A percentile compares a stretch with the other conserved stretches of the same genome.
phyloP scores from a whole-genome alignment of 495 filamentous ascomycete species.

The Lasiosphaeria hispida region DNA sequence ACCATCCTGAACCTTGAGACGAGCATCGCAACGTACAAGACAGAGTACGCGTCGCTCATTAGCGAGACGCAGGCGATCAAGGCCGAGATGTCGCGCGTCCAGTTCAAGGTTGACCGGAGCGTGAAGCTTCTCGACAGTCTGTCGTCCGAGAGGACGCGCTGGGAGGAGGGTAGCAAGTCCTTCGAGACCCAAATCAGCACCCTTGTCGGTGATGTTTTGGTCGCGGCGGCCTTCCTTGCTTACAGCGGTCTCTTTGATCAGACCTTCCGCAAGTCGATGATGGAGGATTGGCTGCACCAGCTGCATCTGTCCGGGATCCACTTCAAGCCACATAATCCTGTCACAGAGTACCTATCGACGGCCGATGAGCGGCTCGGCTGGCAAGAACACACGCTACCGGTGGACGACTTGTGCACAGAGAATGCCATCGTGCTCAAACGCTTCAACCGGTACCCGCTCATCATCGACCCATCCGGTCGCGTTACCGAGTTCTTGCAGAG shows the following conservation, averaged over 20 bases:
- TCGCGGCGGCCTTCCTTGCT: slow-evolving; percentile 95
- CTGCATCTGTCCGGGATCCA: slow-evolving; percentile 83
- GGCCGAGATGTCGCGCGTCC: slow-evolving; percentile 88
- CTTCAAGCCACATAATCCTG: slow-evolving; percentile 89
- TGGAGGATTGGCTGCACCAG: slow-evolving; percentile 95
- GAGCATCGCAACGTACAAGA: slow-evolving; percentile 95
- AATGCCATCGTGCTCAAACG: slow-evolving; percentile 96
- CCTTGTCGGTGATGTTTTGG: slow-evolving; percentile 89
- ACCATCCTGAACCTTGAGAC: slow-evolving; percentile 78
- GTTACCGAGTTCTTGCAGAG: slow-evolving; percentile 93
- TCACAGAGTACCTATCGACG: slow-evolving; percentile 95
- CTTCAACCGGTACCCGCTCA: slow-evolving; percentile 97
- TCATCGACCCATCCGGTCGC: slow-evolving; percentile 95
- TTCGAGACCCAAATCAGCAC: slow-evolving; percentile 98
- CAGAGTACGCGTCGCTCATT: slow-evolving; percentile 92
- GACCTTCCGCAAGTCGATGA: slow-evolving; percentile 94
- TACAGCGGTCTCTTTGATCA: slow-evolving; percentile 98
- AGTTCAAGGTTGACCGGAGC: slow-evolving; percentile 97
- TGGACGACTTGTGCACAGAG: slow-evolving; percentile 98
- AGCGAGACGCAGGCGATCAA: slow-evolving; percentile 98
- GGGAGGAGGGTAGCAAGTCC: slow-evolving; percentile 95
- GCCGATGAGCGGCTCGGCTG: slow-evolving; percentile 92
- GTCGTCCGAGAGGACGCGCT: slow-evolving; percentile 85
- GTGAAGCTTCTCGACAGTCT: slow-evolving; percentile 90
- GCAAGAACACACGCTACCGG: slow-evolving; percentile 92